These are phyloP conservation scores for Fistulifera pelliculosa DNA, from an alignment of 108 stramenopile species.

Conservation along the genomic window DNA sequence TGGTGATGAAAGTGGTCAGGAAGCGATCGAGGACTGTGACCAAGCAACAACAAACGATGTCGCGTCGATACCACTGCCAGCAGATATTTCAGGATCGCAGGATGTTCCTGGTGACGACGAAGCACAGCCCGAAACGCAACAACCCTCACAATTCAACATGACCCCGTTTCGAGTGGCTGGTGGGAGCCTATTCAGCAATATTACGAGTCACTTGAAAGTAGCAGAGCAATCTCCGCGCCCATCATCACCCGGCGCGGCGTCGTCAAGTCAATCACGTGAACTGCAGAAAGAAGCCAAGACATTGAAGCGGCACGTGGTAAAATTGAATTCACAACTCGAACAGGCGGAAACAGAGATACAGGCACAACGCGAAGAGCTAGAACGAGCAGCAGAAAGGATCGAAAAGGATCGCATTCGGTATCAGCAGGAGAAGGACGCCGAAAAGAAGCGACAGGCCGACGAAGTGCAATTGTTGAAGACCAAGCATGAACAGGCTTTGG, in stretches of 20 bases:
- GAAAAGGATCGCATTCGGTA: constrained; percentile 60
- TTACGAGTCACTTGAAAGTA: not conserved
- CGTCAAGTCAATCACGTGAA: constrained; percentile 4
- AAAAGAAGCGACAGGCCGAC: constrained; percentile 30
- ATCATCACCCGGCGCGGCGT: not conserved
- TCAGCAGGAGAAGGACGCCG: constrained; percentile 50
- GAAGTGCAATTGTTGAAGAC: constrained; percentile 33
- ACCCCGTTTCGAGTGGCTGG: not conserved
- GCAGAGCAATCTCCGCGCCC: not conserved
- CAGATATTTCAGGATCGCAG: not conserved
- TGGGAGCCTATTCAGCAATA: not conserved
- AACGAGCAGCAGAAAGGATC: constrained; percentile 59
- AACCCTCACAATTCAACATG: not conserved
- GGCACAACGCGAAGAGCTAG: constrained; percentile 70
- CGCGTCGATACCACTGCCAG: too few relatives aligned
- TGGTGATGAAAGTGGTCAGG: too few relatives aligned
- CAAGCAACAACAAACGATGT: too few relatives aligned
- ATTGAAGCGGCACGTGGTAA: constrained; percentile 62
- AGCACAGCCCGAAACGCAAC: constrained; percentile 1
- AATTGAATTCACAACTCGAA: constrained; percentile 63
- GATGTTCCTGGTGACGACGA: not conserved
- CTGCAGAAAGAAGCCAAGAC: constrained; percentile 56
- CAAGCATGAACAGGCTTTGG: constrained; percentile 46
- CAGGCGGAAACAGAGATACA: constrained; percentile 64
- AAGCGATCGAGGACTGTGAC: too few relatives aligned